phyloP scores from a whole-genome alignment of 1,139 yeast genomes.

The Candida sanyaensis region DNA sequence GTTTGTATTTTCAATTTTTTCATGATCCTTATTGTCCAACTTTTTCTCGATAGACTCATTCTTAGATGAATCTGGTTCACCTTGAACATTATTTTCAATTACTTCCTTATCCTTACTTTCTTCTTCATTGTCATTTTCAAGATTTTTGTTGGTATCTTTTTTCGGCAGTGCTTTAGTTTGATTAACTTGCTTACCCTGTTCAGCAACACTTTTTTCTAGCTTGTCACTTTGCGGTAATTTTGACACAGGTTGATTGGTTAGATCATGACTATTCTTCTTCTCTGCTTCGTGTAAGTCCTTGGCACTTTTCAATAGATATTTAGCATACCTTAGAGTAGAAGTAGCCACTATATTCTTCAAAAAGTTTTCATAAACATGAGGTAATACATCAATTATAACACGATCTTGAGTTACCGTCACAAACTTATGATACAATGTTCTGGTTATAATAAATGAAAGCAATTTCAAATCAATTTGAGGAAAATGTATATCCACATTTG shows the following conservation, averaged over 20 bases:
- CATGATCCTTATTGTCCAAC: too few species aligned
- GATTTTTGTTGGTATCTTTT: neutral
- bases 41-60: neutral
- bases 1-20: too few species aligned
- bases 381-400: conserved; percentile 19
- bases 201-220: conserved; percentile 2
- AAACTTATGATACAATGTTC: conserved; percentile 19
- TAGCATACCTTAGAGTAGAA: conserved; percentile 27
- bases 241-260: neutral
- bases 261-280: conserved; percentile 2
- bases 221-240: neutral
- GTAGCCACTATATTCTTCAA: conserved; percentile 28
- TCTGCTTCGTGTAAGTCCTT: conserved; percentile 23
- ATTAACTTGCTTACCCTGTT: conserved; percentile 2
- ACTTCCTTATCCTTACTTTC: neutral
- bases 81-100: conserved; percentile 1
- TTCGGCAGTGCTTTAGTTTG: conserved; percentile 2
- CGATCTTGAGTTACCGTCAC: conserved; percentile 20
- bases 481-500: conserved; percentile 14
- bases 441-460: conserved; percentile 14
- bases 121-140: conserved; percentile 3
- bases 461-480: conserved; percentile 16
- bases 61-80: conserved; percentile 9
- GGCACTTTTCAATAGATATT: conserved; percentile 26
- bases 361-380: conserved; percentile 17